Evolutionary conservation across 345 rosid species (phyloP), one percentile per base, ranked within the genome.

Genomic region (Eucalyptus viminalis): DNA sequence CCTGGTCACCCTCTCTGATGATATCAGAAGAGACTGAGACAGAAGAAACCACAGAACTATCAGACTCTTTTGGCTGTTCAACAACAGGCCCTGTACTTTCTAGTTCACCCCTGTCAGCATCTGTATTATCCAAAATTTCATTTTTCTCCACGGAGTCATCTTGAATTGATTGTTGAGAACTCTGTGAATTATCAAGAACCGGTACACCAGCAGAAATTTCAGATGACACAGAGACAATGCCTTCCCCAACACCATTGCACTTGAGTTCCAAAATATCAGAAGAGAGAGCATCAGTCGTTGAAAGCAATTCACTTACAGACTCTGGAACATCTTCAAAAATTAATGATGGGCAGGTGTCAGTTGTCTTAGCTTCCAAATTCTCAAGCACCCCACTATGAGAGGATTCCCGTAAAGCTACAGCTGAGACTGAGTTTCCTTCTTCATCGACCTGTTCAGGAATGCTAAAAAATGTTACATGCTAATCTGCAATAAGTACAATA

Each of bases 371-470:
- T 86, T 92, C 92, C 89, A 87, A 13, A 51, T 91, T 86, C 76
- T 90, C 96, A 54, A 93, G 90, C 85, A 87, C 91, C 40, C 81
- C 91, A 86, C 87, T n/a, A 86, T 86, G 89, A 47, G 93, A 89
- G 54, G 93, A 88, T 89, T 88, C 86, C 62, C 9, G 80, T 62
- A 91, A 88, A 80, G 89, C 72, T 88, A 89, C 27, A 72, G 86
- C 88, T 29, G 92, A 88, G 22, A 51, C 8, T 47, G 90, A 47
- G 13, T 86, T 86, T 72, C 92, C 89, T 88, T 89, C 92, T 29
- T 88, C 95, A 91, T 83, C 94, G 86, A 90, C 88, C 93, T 92
- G 91, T 87, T 87, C 45, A 72, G 40, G 25, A 10, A 10, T 37
- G 45, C 45, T 37, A 72, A 11, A 51, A 11, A 44, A 56, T 86